phyloP scores from a whole-genome alignment of 2,329 filamentous ascomycete species.

The Cladosporium sp. region DNA sequence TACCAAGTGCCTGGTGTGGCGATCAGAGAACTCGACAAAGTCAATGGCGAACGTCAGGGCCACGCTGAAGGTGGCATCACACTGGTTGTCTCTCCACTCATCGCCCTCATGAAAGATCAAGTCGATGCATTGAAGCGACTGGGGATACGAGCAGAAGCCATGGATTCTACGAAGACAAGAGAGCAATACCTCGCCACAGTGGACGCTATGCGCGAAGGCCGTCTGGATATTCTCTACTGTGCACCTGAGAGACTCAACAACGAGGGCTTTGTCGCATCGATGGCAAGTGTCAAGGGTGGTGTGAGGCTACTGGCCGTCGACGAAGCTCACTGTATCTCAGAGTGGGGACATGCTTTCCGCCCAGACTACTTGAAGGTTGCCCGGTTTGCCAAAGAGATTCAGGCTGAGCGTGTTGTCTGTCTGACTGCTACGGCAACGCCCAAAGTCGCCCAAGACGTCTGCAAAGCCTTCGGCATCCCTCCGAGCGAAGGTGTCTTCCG shows the following conservation, averaged over 20 bases:
- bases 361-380: constrained; percentile 56
- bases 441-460: constrained; percentile 56
- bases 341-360: constrained; percentile 34
- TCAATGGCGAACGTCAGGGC: constrained; percentile 30
- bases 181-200: constrained; percentile 44
- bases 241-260: constrained; percentile 63
- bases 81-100: constrained; percentile 58
- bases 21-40: constrained; percentile 43
- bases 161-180: constrained; percentile 57
- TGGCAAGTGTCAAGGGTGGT: constrained; percentile 56
- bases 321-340: constrained; percentile 61
- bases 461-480: constrained; percentile 52
- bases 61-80: constrained; percentile 51
- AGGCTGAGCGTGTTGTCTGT: constrained; percentile 60
- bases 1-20: constrained; percentile 48
- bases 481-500: constrained; percentile 54
- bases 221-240: constrained; percentile 58
- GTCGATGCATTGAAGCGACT: constrained; percentile 55
- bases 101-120: constrained; percentile 63
- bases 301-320: constrained; percentile 59
- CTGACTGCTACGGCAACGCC: constrained; percentile 62
- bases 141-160: constrained; percentile 54
- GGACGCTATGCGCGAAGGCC: constrained; percentile 50
- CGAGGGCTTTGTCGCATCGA: constrained; percentile 58
- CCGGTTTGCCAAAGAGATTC: constrained; percentile 56